Evolutionary conservation across 768 basidiomycete genomes (phyloP), one percentile per base, ranked within the genome.

Genomic region (Agrocybe pediades): DNA sequence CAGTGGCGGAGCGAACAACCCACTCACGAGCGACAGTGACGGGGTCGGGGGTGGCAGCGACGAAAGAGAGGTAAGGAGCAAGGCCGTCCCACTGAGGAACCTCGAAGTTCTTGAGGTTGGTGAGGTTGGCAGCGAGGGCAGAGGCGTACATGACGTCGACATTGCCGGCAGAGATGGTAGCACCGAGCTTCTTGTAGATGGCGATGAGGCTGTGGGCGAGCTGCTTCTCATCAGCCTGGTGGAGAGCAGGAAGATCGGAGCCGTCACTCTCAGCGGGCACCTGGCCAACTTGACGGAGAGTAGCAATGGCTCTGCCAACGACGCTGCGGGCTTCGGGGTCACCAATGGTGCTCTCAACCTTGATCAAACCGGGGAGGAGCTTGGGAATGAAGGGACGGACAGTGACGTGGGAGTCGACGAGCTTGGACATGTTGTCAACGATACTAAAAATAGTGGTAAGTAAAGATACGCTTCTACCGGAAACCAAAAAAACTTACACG

Each of bases 251-350:
- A 56, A 98, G 87, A 69, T 98, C 82, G 62, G 94, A 91, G 59
- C 92, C 97, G 67, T 99, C 97, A 52, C 85, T 86, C 23, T 82
- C 80, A 24, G 61, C 70, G 52, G 95, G 92, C 60, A 98, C 86
- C 70, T 98, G 84, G 62, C 92, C 95, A 60, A 97, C 89, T 72
- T 95, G 87, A 67, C 96, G 95, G 66, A 99, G 90, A 62, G 97
- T 99, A 39, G 83, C 84, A 70, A 99, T 97, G 54, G 97, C 96
- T 68, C 86, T 88, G 71, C 82, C 85, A 63, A 95, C 86, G 61
- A 98, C 90, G 54, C 86, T 81, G 74, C 97, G 97, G 42, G 97
- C 97, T 73, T 99, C 97, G 51, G 97, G 97, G 74, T 99, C 97
- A 76, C 92, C 95, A 55, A 98, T 93, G 66, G 89, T 84, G 56